Percentiles rank a stretch among this genome's conserved stretches.
Evolutionary conservation across 75 land plant genomes (phyloP).

Genomic region (Cupressus sempervirens): DNA sequence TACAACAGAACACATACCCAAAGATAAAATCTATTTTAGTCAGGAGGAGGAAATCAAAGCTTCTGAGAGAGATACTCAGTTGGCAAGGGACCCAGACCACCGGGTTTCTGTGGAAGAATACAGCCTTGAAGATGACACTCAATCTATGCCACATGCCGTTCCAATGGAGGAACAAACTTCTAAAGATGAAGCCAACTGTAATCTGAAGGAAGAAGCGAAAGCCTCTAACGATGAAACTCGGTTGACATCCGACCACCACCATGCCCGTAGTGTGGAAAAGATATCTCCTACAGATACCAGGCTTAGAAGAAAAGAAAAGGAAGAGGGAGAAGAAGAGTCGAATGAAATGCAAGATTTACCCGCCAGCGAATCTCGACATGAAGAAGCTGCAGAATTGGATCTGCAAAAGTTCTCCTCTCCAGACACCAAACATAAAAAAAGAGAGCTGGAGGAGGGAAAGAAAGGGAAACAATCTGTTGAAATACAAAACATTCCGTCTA

Average conservation of each 20-base stretch:
- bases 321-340: background rate
- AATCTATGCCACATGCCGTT: background rate
- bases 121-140: background rate
- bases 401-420: background rate
- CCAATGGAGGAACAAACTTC: background rate
- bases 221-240: background rate
- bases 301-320: background rate
- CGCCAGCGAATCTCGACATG: background rate
- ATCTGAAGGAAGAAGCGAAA: background rate
- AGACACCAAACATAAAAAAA: background rate
- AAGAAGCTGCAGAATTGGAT: background rate
- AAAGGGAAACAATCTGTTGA: background rate
- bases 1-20: background rate
- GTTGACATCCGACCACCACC: background rate
- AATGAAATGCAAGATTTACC: background rate
- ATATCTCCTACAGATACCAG: background rate
- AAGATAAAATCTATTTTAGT: background rate
- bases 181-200: background rate
- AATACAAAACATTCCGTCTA: background rate
- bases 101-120: background rate
- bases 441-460: background rate
- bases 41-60: background rate
- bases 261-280: background rate
- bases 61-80: background rate
- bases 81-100: background rate